Percentiles rank a stretch among this genome's conserved stretches.
phyloP scores from a whole-genome alignment of 192 early-diverging fungal genomes.

The Phlyctochytrium arcticum region DNA sequence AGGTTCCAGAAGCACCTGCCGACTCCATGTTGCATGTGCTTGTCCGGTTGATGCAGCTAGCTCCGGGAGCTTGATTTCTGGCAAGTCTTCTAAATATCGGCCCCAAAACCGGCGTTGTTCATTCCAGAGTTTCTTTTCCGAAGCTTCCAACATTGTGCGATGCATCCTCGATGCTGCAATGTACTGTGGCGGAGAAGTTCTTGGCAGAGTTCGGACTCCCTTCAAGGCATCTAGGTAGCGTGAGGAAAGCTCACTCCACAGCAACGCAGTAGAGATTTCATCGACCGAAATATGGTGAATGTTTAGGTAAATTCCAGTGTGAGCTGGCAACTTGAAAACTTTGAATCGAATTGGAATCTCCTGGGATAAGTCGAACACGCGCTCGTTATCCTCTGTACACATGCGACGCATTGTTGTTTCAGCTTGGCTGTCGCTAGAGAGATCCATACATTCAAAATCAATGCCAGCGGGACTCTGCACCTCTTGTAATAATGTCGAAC shows the following conservation, averaged over 20 bases:
- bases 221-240: background rate
- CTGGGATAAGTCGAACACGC: background rate
- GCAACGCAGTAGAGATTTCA: background rate
- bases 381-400: background rate
- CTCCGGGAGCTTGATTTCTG: background rate
- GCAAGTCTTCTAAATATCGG: background rate
- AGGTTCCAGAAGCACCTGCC: background rate
- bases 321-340: background rate
- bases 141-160: background rate
- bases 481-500: background rate
- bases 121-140: background rate
- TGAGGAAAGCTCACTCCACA: background rate
- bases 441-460: background rate
- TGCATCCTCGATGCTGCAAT: background rate
- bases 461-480: background rate
- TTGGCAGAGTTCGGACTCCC: too few species aligned
- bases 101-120: background rate
- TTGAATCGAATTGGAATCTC: slow-evolving; percentile 1
- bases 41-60: too few species aligned
- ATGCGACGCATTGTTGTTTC: background rate
- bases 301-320: slow-evolving; percentile 2
- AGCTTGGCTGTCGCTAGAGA: background rate
- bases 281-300: slow-evolving; percentile 16
- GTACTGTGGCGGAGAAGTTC: background rate
- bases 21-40: background rate